Base-by-base conservation (phyloP, 352 stramenopile species). In the Phytophthora parvispora region DNA sequence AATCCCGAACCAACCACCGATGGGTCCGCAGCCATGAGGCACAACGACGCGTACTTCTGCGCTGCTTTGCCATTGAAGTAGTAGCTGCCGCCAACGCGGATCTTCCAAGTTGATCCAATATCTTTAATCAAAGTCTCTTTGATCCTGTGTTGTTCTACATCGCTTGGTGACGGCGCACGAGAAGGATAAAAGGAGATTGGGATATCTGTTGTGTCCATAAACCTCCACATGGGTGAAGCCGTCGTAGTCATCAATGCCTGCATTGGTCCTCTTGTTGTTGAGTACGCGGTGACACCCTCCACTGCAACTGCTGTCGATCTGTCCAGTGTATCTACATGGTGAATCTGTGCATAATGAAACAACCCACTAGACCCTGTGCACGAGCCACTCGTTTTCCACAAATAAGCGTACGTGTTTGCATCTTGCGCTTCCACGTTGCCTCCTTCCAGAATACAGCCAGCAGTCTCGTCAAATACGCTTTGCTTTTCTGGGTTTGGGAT, bases 261-360 rank as follows among this genome's bases (percentile, higher is more conserved):
- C 69, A 88, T 80, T 16, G 60, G 47, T 12, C 82, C 81, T n/a
- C 77, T 66, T 6, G 80, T 90, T 12, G 82, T 75, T n/a, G 77
- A 84, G 31, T 69, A 56, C 9, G 69, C 50, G 2, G 29, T 45
- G 0, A 81, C n/a, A 6, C 61, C 67, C 5, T 58, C 51, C 0
- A 67, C 45, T 16, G 72, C 60, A 3, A 54, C 27, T 13, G 75
- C 70, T 32, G 75, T 83, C n/a, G 66, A 69, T 2, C 40, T 48
- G 13, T 87, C 73, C 2, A 90, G 61, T 29, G 82, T 85, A 18
- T 81, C 72, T 4, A 75, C 47, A 45, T 88, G 82, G 52, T 90
- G 82, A 5, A 74, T 52, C 22, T 77, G 65, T 0, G 69, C 67
- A 63, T 81, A 90, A 60, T 90, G 82, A 5, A 90, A 70, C 20